A percentile compares a stretch with the other conserved stretches of the same genome.
These are phyloP conservation scores for Rosellinia necatrix DNA, from an alignment of 2,329 filamentous ascomycete species.

Conservation along the genomic window DNA sequence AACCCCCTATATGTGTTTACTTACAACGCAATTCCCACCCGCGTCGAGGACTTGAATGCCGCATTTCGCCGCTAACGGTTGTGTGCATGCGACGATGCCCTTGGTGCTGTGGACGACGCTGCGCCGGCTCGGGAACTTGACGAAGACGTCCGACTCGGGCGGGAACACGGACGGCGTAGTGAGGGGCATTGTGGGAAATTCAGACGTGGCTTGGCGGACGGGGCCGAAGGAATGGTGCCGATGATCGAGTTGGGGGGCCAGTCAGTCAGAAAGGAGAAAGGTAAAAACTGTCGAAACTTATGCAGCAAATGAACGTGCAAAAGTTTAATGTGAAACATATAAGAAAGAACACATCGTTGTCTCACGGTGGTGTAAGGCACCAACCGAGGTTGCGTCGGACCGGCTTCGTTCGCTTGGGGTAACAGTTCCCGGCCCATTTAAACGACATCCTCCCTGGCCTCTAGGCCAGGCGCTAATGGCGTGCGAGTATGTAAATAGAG, in stretches of 20 bases:
- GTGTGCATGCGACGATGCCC: slow-evolving; percentile 87
- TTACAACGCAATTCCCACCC: slow-evolving; percentile 90
- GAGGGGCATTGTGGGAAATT: slow-evolving; percentile 50
- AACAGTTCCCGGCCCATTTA: background rate
- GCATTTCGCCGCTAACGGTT: slow-evolving; percentile 86
- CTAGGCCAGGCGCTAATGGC: no score
- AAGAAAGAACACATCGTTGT: background rate
- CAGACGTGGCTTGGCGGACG: no score
- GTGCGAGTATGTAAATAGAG: background rate
- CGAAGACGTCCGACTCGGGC: slow-evolving; percentile 54
- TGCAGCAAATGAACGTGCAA: background rate
- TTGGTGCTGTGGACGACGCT: slow-evolving; percentile 93
- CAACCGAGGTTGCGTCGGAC: slow-evolving; percentile 1
- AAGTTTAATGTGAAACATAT: background rate
- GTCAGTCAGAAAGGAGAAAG: background rate
- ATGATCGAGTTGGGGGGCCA: background rate
- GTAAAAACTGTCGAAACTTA: background rate
- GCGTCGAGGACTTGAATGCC: slow-evolving; percentile 83
- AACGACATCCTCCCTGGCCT: no score
- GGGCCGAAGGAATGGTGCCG: no score
- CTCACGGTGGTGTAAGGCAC: background rate
- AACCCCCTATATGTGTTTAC: no score
- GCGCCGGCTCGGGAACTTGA: slow-evolving; percentile 75
- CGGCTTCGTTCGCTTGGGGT: background rate
- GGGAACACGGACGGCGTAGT: slow-evolving; percentile 53